phyloP scores from a whole-genome alignment of 768 basidiomycete species.

The Omphalotus guepiniiformis region DNA sequence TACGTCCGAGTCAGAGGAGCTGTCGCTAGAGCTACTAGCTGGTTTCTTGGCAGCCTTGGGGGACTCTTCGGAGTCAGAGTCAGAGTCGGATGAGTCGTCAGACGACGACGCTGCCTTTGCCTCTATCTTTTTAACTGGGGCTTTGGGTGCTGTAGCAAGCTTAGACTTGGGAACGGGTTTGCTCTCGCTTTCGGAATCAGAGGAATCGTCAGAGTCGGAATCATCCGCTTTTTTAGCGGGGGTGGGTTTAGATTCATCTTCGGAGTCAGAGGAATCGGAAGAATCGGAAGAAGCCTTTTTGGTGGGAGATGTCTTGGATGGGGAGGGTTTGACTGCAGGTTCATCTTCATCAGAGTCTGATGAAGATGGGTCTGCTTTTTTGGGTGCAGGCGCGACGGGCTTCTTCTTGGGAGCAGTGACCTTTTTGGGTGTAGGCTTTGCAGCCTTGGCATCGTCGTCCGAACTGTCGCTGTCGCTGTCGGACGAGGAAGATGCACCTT shows the following conservation, averaged over 20 bases:
- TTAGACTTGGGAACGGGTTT: too few relatives aligned
- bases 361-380: constrained; percentile 11
- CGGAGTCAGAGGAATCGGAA: constrained; percentile 7
- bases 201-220: background rate
- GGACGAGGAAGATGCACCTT: background rate
- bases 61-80: constrained; percentile 28
- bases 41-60: too few relatives aligned
- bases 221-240: constrained; percentile 10
- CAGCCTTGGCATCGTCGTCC: constrained; percentile 11
- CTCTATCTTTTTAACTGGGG: background rate
- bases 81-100: constrained; percentile 21
- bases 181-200: background rate
- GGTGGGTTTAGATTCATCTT: constrained; percentile 19
- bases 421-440: constrained; percentile 2
- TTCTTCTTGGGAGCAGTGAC: constrained; percentile 17
- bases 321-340: constrained; percentile 11
- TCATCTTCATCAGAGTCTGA: constrained; percentile 29
- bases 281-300: constrained; percentile 15
- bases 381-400: constrained; percentile 14
- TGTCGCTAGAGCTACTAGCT: too few relatives aligned
- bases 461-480: constrained; percentile 13
- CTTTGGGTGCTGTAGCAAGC: too few relatives aligned
- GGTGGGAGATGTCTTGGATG: constrained; percentile 20
- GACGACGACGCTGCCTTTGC: constrained; percentile 21
- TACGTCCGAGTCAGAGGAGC: constrained; percentile 53